phyloP scores from a whole-genome alignment of 2,329 filamentous ascomycete species.

The Sordariomycetes sp. region DNA sequence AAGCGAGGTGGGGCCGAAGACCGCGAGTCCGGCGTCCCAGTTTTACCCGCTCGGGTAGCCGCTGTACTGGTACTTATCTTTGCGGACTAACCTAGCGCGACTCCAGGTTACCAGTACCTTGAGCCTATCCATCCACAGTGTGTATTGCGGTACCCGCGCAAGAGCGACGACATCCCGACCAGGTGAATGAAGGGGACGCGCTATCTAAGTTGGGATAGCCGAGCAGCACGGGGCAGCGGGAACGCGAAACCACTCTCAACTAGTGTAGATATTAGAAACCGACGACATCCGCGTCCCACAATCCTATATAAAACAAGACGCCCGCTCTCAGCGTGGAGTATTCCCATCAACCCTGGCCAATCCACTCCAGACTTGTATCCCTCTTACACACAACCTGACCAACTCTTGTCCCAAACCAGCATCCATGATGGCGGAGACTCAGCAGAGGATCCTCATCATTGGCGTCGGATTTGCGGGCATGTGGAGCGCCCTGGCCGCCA shows the following conservation, averaged over 20 bases:
- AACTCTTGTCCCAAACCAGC: background rate
- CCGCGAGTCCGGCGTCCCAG: too few relatives aligned
- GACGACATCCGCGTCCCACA: too few relatives aligned
- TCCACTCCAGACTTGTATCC: background rate
- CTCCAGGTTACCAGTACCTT: background rate
- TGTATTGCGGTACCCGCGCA: background rate
- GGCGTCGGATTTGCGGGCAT: slow-evolving; percentile 21
- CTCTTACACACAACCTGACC: background rate
- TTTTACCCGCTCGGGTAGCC: background rate
- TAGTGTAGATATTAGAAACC: too few relatives aligned
- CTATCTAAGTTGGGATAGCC: too few relatives aligned
- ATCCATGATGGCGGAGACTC: slow-evolving; percentile 2
- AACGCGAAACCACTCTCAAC: too few relatives aligned
- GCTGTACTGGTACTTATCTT: background rate
- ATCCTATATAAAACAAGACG: too few relatives aligned
- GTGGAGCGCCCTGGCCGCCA: slow-evolving; percentile 21
- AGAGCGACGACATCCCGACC: too few relatives aligned
- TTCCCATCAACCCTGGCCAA: background rate
- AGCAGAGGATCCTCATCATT: slow-evolving; percentile 10
- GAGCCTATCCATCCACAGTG: background rate
- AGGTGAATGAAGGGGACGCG: too few relatives aligned
- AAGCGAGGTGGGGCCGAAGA: too few relatives aligned
- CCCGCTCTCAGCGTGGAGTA: too few relatives aligned
- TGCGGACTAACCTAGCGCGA: background rate
- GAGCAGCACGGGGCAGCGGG: too few relatives aligned